Conservation (phyloP, 2,329 filamentous ascomycete species). For the Pseudogymnoascus sp. region DNA sequence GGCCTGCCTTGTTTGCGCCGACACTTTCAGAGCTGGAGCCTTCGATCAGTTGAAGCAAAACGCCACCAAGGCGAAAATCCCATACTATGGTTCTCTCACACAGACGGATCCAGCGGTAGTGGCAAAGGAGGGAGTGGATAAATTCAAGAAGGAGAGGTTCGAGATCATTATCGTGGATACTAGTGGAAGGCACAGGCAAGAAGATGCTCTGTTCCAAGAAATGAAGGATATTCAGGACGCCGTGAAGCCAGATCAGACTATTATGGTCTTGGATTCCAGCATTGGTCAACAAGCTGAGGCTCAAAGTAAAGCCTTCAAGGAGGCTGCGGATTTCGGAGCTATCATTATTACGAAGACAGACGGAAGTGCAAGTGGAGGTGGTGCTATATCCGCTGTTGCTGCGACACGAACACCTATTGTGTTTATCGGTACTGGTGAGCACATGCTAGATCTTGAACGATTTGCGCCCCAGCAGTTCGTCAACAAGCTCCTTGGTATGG, state of each 20-base stretch:
- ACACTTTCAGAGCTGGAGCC: conserved; percentile 96
- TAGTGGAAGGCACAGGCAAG: conserved; percentile 87
- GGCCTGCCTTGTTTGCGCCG: conserved; percentile 88
- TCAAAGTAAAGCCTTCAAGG: conserved; percentile 94
- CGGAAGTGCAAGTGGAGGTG: conserved; percentile 88
- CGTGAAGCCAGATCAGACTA: conserved; percentile 88
- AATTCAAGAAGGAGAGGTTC: conserved; percentile 98
- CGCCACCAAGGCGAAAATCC: conserved; percentile 96
- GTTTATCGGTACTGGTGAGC: conserved; percentile 95
- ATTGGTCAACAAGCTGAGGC: conserved; percentile 95
- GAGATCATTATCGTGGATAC: conserved; percentile 99
- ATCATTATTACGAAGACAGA: conserved; percentile 99
- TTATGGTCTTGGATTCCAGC: conserved; percentile 94
- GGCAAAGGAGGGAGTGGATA: conserved; percentile 89
- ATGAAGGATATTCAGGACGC: conserved; percentile 95
- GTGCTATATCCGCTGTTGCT: conserved; percentile 93
- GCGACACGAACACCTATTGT: conserved; percentile 96
- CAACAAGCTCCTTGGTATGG: conserved; percentile 91
- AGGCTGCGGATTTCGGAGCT: conserved; percentile 90
- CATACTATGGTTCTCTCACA: conserved; percentile 93
- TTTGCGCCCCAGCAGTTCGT: conserved; percentile 93
- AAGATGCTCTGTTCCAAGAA: conserved; percentile 89
- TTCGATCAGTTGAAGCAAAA: conserved; percentile 99
- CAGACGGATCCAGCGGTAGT: conserved; percentile 94
- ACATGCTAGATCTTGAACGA: conserved; percentile 88